phyloP scores from a whole-genome alignment of 2,329 filamentous ascomycete species.

The Bretziella fagacearum region DNA sequence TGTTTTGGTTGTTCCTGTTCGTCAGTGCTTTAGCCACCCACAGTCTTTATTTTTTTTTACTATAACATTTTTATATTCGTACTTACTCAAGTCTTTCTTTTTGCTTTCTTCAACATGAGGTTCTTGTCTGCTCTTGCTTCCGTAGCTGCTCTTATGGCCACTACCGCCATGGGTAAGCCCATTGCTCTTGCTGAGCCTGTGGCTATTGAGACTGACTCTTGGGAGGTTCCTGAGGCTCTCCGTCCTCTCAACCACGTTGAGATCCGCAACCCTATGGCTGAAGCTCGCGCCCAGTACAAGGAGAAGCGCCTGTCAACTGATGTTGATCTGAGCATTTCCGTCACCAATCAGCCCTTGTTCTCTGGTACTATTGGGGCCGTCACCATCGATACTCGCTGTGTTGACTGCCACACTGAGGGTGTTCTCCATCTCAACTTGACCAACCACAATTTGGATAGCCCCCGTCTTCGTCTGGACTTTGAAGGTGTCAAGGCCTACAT shows the following conservation, averaged over 20 bases:
- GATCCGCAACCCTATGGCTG: conserved; percentile 12
- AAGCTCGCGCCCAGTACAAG: conserved; percentile 14
- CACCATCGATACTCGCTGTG: conserved; percentile 25
- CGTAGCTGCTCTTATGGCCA: conserved; percentile 1
- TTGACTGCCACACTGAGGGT: conserved; percentile 34
- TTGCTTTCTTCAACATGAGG: not conserved
- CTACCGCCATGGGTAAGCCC: conserved; percentile 9
- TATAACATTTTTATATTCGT: not conserved
- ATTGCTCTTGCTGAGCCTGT: conserved; percentile 1
- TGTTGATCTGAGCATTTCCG: conserved; percentile 11
- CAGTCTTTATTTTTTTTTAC: not conserved
- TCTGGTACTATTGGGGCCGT: not conserved
- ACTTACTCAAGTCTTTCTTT: not conserved
- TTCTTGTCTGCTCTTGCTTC: conserved; percentile 3
- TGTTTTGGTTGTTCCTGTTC: not conserved
- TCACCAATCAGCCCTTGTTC: not conserved
- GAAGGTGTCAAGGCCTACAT: conserved; percentile 35
- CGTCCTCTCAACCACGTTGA: conserved; percentile 13
- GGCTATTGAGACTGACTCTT: conserved; percentile 3
- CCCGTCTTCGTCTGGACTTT: conserved; percentile 30
- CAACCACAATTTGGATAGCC: conserved; percentile 24
- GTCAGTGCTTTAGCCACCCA: not conserved
- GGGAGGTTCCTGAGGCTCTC: conserved; percentile 6
- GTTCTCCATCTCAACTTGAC: conserved; percentile 28
- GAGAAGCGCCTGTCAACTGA: conserved; percentile 16